phyloP scores from a whole-genome alignment of 2,329 filamentous ascomycete genomes.

The Aspergillus costaricaensis region DNA sequence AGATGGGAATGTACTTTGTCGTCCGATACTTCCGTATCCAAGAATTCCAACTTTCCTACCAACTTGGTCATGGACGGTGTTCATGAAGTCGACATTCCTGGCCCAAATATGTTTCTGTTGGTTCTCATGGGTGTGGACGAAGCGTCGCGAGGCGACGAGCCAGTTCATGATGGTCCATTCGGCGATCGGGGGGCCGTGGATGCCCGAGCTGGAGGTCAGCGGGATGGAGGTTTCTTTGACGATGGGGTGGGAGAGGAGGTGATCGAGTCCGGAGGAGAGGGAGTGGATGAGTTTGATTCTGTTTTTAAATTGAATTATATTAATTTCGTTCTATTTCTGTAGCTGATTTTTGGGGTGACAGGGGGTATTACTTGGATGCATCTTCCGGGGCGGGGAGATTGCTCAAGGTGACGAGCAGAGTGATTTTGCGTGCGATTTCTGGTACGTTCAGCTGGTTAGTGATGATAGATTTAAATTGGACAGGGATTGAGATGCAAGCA shows the following conservation, averaged over 20 bases:
- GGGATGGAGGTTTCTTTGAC: conserved; percentile 55
- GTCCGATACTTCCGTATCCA: conserved; percentile 64
- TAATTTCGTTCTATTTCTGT: conserved; percentile 9
- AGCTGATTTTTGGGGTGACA: neutral
- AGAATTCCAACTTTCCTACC: conserved; percentile 61
- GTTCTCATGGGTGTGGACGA: conserved; percentile 56
- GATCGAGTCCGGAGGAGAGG: conserved; percentile 60
- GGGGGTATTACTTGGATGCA: conserved; percentile 25
- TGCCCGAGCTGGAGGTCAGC: conserved; percentile 57
- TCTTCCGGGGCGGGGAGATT: conserved; percentile 32
- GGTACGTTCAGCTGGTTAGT: neutral
- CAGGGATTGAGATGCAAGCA: neutral
- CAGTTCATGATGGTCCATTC: conserved; percentile 68
- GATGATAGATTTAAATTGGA: neutral
- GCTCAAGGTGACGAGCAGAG: conserved; percentile 28
- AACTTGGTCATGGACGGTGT: conserved; percentile 53
- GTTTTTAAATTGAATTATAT: neutral
- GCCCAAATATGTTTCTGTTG: conserved; percentile 61
- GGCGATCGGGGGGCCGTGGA: conserved; percentile 65
- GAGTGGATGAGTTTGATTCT: conserved; percentile 57
- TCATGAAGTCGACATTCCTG: conserved; percentile 20
- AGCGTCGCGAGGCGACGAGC: conserved; percentile 58
- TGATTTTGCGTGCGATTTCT: conserved; percentile 30
- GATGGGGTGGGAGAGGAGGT: conserved; percentile 55
- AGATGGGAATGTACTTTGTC: conserved; percentile 51